These are phyloP conservation scores for Arxiozyma bovina DNA, from an alignment of 1,139 yeast species.

Conservation along the genomic window DNA sequence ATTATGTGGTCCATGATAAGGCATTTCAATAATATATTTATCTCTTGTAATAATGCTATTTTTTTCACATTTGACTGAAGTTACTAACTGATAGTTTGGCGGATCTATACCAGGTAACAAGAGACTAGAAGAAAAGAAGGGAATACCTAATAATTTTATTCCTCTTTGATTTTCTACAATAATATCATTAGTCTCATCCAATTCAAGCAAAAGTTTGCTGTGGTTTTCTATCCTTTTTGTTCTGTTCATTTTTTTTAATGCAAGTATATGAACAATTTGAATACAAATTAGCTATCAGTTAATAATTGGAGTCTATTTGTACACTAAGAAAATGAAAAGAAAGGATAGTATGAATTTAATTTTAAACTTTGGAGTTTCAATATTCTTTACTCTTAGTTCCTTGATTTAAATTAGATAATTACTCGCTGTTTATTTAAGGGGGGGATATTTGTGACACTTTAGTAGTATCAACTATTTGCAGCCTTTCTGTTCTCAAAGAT, in stretches of 20 bases:
- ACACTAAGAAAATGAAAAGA: neutral
- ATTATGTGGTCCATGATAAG: neutral
- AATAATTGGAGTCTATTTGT: neutral
- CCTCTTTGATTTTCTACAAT: constrained; percentile 52
- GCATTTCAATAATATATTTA: neutral
- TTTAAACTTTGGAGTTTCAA: no score
- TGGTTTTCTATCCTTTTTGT: neutral
- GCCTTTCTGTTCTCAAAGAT: no score
- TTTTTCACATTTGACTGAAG: constrained; percentile 25
- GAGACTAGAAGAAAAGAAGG: constrained; percentile 41
- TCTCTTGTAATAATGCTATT: neutral
- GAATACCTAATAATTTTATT: constrained; percentile 44
- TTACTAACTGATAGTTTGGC: constrained; percentile 35
- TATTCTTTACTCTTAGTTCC: neutral
- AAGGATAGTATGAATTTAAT: no score
- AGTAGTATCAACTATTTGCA: neutral
- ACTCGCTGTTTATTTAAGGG: neutral
- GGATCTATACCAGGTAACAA: constrained; percentile 42
- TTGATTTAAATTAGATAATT: no score
- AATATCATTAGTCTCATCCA: constrained; percentile 29
- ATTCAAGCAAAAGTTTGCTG: neutral
- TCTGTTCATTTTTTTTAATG: neutral
- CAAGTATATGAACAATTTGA: neutral
- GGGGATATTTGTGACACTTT: neutral
- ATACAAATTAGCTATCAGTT: no score